Conservation (phyloP, 108 stramenopile genomes). For the Pseudonitzschia multistriata region DNA sequence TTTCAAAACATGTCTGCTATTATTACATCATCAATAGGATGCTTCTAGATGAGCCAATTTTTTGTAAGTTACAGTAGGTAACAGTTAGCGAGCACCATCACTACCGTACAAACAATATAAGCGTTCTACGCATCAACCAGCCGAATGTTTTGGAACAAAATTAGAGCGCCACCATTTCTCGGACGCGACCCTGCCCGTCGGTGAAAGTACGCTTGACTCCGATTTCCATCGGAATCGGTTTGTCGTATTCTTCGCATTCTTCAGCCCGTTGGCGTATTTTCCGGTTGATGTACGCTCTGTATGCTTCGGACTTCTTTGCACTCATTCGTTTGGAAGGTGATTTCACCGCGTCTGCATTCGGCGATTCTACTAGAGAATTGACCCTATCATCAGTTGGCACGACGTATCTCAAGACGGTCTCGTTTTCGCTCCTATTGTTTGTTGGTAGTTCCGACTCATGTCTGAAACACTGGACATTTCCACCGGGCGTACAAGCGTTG, state of each 20-base stretch:
- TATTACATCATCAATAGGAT: no score
- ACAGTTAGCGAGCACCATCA: no score
- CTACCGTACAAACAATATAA: no score
- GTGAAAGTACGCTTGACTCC: conserved; percentile 7
- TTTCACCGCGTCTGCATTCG: background rate
- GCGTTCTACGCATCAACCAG: no score
- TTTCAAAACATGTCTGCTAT: no score
- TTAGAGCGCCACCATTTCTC: conserved; percentile 16
- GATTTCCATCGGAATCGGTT: background rate
- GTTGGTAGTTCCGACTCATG: background rate
- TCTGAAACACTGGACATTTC: background rate
- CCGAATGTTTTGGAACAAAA: no score
- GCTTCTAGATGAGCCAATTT: no score
- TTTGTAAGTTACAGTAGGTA: no score
- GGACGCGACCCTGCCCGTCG: background rate
- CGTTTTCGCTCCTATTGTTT: background rate
- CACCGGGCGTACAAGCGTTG: background rate
- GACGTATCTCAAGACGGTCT: background rate
- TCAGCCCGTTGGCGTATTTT: background rate
- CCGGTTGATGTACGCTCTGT: conserved; percentile 5
- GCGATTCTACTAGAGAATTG: background rate
- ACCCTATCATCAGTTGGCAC: background rate
- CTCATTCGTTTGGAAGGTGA: background rate
- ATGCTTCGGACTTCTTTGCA: conserved; percentile 1
- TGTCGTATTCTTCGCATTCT: background rate